Evolutionary conservation across 1,284 basidiomycete genomes (phyloP).

Genomic region (Ceratobasidium sp.): DNA sequence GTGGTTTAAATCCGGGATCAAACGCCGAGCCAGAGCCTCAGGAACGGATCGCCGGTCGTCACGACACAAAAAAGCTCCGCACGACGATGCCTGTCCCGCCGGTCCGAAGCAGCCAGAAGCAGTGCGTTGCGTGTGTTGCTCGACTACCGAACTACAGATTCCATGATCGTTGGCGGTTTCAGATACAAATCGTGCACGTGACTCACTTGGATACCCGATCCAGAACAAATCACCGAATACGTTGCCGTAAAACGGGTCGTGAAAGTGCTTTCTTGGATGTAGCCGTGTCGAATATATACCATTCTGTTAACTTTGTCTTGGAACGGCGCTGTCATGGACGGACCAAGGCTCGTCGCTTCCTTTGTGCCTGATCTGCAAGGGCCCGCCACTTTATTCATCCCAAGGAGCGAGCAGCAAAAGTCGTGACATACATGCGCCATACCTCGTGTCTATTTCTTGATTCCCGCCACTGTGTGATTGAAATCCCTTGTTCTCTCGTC

Average conservation of each 20-base stretch:
- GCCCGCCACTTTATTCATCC: background rate
- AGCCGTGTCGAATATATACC: too few relatives aligned
- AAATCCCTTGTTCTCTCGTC: too few relatives aligned
- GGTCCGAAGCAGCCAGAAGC: background rate
- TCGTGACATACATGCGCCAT: background rate
- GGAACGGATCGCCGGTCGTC: conserved; percentile 3
- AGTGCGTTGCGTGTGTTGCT: too few relatives aligned
- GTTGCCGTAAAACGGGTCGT: too few relatives aligned
- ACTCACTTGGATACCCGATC: background rate
- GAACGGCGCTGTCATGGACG: background rate
- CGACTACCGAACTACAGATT: background rate
- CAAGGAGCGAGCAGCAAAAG: background rate
- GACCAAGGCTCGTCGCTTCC: background rate
- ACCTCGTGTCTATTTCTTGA: too few relatives aligned
- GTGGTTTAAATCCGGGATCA: background rate
- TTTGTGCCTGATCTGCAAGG: background rate
- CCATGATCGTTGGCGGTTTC: background rate
- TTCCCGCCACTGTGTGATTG: too few relatives aligned
- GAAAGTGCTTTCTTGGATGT: too few relatives aligned
- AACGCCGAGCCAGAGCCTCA: background rate
- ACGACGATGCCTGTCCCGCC: background rate
- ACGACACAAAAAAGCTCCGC: background rate
- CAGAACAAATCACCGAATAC: background rate
- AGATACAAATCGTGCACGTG: background rate
- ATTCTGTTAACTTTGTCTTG: background rate